These are phyloP conservation scores for Linum usitatissimum DNA, from an alignment of 345 rosid genomes.

Conservation along the genomic window DNA sequence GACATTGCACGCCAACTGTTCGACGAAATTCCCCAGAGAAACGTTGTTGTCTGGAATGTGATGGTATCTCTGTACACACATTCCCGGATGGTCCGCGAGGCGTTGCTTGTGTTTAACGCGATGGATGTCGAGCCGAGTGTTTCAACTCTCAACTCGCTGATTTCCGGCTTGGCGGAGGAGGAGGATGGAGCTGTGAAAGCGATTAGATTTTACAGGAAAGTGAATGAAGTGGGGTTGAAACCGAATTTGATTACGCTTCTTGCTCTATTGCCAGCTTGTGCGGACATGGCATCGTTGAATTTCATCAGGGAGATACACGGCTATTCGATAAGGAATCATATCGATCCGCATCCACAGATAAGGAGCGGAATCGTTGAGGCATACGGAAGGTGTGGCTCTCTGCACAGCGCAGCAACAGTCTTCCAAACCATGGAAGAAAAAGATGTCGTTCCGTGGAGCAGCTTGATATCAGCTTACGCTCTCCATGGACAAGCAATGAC, in stretches of 20 bases:
- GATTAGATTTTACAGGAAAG: constrained; percentile 36
- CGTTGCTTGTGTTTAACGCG: constrained; percentile 23
- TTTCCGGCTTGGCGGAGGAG: constrained; percentile 29
- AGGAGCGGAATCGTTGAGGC: constrained; percentile 50
- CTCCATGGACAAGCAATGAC: constrained; percentile 44
- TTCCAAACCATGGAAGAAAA: constrained; percentile 30
- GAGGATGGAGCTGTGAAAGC: constrained; percentile 43
- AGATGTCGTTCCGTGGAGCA: constrained; percentile 63
- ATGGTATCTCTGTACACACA: constrained; percentile 42
- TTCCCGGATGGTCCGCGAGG: constrained; percentile 25
- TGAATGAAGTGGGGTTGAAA: constrained; percentile 32
- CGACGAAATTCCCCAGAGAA: constrained; percentile 48
- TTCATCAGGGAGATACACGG: constrained; percentile 49
- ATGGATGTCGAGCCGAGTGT: constrained; percentile 46
- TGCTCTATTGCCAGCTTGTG: constrained; percentile 42
- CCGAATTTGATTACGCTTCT: constrained; percentile 56
- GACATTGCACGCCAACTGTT: constrained; percentile 40
- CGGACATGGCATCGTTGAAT: constrained; percentile 25
- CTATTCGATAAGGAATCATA: constrained; percentile 32
- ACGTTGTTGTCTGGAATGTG: constrained; percentile 44
- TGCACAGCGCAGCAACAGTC: constrained; percentile 25
- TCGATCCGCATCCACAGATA: constrained; percentile 37
- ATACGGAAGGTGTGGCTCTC: constrained; percentile 45
- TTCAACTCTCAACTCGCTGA: constrained; percentile 41
- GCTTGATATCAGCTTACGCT: constrained; percentile 56